Percentiles rank a stretch among this genome's conserved stretches.
phyloP scores from a whole-genome alignment of 1,284 basidiomycete genomes.

The Ustilago bromivora region DNA sequence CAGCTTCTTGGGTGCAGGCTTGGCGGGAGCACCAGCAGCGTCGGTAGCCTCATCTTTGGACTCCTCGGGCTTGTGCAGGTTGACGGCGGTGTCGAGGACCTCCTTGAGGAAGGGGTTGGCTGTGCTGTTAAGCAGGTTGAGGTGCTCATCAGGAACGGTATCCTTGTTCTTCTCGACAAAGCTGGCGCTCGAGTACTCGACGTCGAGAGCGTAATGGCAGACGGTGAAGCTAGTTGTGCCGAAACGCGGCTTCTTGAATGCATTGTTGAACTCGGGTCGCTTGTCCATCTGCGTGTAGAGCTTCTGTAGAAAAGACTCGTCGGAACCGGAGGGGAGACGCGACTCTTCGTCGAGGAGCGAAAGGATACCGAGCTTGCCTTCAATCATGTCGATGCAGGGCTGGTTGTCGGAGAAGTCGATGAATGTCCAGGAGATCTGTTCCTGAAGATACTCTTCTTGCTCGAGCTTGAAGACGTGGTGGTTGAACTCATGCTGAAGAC shows the following conservation, averaged over 20 bases:
- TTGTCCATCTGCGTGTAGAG: slow-evolving; percentile 83
- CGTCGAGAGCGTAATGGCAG: slow-evolving; percentile 96
- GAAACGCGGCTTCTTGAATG: slow-evolving; percentile 98
- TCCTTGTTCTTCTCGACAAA: slow-evolving; percentile 99
- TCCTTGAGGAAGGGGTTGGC: slow-evolving; percentile 94
- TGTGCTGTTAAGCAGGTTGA: slow-evolving; percentile 84
- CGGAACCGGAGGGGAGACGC: slow-evolving; percentile 91
- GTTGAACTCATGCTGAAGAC: slow-evolving; percentile 86
- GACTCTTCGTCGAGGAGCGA: slow-evolving; percentile 98
- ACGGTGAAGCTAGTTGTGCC: slow-evolving; percentile 97
- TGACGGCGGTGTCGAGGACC: slow-evolving; percentile 77
- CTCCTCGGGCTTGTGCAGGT: slow-evolving; percentile 52
- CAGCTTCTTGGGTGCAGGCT: slow-evolving; percentile 52
- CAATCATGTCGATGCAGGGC: slow-evolving; percentile 97
- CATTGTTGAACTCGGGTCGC: slow-evolving; percentile 85
- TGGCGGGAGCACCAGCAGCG: slow-evolving; percentile 23
- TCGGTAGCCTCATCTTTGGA: slow-evolving; percentile 25
- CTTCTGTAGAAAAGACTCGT: slow-evolving; percentile 93
- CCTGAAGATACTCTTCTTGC: slow-evolving; percentile 98
- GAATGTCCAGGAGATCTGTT: slow-evolving; percentile 99
- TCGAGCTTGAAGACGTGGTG: slow-evolving; percentile 77
- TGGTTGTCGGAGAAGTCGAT: slow-evolving; percentile 99
- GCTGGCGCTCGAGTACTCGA: slow-evolving; percentile 97
- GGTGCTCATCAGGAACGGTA: slow-evolving; percentile 98
- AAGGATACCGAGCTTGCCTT: slow-evolving; percentile 94